These are phyloP conservation scores for Funneliformis mosseae DNA, from an alignment of 192 early-diverging fungal genomes.

Conservation along the genomic window DNA sequence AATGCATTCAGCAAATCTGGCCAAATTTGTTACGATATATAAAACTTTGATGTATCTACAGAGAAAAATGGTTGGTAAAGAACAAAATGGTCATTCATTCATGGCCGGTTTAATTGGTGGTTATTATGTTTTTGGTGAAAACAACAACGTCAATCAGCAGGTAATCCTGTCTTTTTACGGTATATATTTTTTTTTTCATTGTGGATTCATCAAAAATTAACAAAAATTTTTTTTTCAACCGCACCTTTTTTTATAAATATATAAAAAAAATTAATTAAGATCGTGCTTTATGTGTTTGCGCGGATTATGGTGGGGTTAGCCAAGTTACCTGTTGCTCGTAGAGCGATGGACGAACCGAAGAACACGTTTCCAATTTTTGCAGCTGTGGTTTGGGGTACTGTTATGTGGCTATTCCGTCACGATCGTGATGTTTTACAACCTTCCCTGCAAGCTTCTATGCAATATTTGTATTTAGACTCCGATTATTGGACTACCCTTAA, in stretches of 20 bases:
- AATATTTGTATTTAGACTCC: conserved; percentile 92
- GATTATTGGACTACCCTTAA: conserved; percentile 74
- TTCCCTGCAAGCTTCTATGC: conserved; percentile 93
- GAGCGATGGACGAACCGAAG: conserved; percentile 70
- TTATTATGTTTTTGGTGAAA: conserved; percentile 92
- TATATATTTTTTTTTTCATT: too few relatives aligned
- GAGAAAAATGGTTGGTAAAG: conserved; percentile 67
- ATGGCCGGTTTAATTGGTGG: conserved; percentile 90
- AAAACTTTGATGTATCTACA: conserved; percentile 86
- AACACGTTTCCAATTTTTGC: conserved; percentile 90
- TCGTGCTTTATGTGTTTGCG: conserved; percentile 92
- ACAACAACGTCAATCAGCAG: conserved; percentile 96
- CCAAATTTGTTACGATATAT: conserved; percentile 92
- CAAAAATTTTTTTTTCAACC: background rate
- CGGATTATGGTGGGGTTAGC: conserved; percentile 86
- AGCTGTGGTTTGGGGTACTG: conserved; percentile 90
- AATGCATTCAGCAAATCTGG: conserved; percentile 87
- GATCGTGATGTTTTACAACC: conserved; percentile 87
- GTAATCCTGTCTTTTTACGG: conserved; percentile 42
- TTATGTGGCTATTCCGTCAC: conserved; percentile 94
- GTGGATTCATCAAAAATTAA: background rate
- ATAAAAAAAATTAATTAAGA: conserved; percentile 55
- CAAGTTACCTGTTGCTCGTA: conserved; percentile 74
- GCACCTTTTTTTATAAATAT: background rate
- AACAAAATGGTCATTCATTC: conserved; percentile 80